Base-by-base conservation (phyloP, 352 stramenopile genomes). In the Detonula confervacea region DNA sequence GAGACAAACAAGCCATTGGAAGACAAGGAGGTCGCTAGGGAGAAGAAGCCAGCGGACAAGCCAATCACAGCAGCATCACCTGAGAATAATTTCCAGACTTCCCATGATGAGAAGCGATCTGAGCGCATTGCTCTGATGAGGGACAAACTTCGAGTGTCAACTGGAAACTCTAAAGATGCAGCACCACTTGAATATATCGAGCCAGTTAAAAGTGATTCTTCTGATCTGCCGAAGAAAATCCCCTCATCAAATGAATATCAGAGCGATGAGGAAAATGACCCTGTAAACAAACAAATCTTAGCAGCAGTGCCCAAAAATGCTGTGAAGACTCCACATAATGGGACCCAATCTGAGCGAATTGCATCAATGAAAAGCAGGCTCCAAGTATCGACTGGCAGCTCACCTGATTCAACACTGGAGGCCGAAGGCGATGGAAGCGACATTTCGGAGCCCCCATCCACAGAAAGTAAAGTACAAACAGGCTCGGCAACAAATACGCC, bases 71-170 rank as follows among this genome's bases (percentile, higher is more conserved):
- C 27, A 14, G 18, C 46, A 37, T 25, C 33, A 42, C 60, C 37
- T 56, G 35, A 57, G 0, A 44, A 14, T 8, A 33, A 6, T 6
- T 63, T 59, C 12, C 37, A 57, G 22, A 59, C 61, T 11, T 42
- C 61, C 9, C 60, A n/a, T n/a, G n/a, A 69, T 59, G 56, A 25
- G 1, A 55, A 33, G 56, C 39, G 61, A 59, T 24, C 47, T 7
- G 22, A 57, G 6, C 25, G 59, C n/a, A 70, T 70, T n/a, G 49
- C 49, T 12, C 42, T 39, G 1, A 69, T 57, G 42, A 55, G 61
- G 59, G 49, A 44, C 25, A 70, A 70, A 59, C 61, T 59, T 8
- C 37, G 30, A 1, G 16, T 57, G n/a, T 56, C 59, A n/a, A 70
- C 8, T n/a, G n/a, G n/a, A n/a, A n/a, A n/a, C n/a, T n/a, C n/a